Evolutionary conservation across 2,329 filamentous ascomycete genomes (phyloP), one percentile per base, ranked within the genome.

Genomic region (Diplocarpon mali): DNA sequence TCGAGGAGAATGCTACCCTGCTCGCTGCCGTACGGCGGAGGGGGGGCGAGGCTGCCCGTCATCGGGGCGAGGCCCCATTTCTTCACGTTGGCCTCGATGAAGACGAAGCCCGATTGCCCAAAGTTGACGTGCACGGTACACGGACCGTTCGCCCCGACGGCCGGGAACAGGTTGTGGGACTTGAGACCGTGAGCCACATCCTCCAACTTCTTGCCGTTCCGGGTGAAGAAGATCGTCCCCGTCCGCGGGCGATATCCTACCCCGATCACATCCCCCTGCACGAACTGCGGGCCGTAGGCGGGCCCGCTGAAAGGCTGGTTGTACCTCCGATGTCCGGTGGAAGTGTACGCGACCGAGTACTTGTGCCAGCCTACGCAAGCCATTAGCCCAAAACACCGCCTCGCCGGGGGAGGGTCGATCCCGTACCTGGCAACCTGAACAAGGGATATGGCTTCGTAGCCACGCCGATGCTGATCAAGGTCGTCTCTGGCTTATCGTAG

Each of bases 31-130:
- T 98, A 98, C 1, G 92, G 92, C 40, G 92, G 92, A 35, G 92
- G 92, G 13, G 92, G 92, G 24, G 92, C 92, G 48, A 98, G 72
- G 59, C 87, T 95, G 47, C 92, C 92, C 1, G 87, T 95, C 75
- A 93, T 93, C 5, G 92, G 92, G 38, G 92, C 92, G 44, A 98
- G 70, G 2, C 92, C 92, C 92, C 92, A 98, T 71, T 96, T 98
- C 78, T 98, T 98, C 49, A 98, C 92, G 59, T 98, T 98, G 50
- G 90, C 92, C 66, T 98, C 92, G 57, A 98, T 96, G 61, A 96
- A 98, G 39, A 98, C 92, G 61, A 96, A 98, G 29, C 92, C 92
- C 60, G 92, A 86, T 63, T 98, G 92, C 7, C 92, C 92, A 63
- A 98, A 93, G 64, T 98, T 98, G 61, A 96, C 92, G 62, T 98